Base-by-base conservation (phyloP, 1,284 basidiomycete genomes). In the Pulveroboletus sp. region DNA sequence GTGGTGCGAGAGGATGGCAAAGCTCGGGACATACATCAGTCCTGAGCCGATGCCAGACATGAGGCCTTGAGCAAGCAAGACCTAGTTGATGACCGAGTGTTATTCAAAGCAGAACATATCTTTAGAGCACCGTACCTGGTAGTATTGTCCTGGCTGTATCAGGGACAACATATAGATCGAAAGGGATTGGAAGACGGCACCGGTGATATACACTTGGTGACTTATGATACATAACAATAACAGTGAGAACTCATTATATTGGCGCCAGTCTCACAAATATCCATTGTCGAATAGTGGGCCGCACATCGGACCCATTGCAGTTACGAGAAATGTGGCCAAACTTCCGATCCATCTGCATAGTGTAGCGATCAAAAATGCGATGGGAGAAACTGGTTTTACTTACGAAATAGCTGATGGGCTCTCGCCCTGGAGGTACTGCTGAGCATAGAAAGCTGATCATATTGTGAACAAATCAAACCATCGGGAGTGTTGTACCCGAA, bases 101-200 rank as follows among this genome's bases (percentile, higher is more conserved):
- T 8, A 40, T 31, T 28, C 44, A 28, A 9, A 33, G 9, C 5
- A 45, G 18, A 46, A 28, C 0, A 2, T 7, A 10, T 15, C 5
- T 4, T 26, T 18, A 33, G 14, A 36, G 7, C 44, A 40, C 18
- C 18, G 18, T 39, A 72, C 66, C 59, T 75, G 76, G 20, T 77
- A 77, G 45, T 69, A 74, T 39, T 69, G 56, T 25, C 70, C 60
- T 31, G 68, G 68, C 38, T 71, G 43, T 29, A 68, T 69, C 24
- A 77, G 62, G 17, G 76, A 77, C 22, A 77, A 53, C 71, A 75
- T 68, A 58, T 76, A 75, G 12, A 76, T 56, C 24, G 66, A 69
- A 40, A 64, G 51, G n/a, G 59, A 67, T 25, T 68, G 62, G 8
- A 75, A 46, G 15, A 70, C 4, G 12, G 65, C 60, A 14, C 72